Conservation (phyloP, 352 stramenopile genomes). For the Phytopythium litorale region DNA sequence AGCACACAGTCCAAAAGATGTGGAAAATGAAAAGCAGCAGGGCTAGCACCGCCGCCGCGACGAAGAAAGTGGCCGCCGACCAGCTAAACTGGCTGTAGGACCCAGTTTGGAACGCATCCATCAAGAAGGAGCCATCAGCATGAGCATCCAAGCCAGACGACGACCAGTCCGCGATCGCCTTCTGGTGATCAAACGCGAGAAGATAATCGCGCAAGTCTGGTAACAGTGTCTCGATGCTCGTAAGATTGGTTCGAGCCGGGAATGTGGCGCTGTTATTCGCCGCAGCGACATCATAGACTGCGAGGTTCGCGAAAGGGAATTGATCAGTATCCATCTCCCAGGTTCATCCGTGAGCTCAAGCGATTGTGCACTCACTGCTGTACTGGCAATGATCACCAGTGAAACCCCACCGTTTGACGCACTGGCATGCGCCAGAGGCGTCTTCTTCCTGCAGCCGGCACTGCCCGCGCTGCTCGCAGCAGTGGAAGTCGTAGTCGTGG, state of each 20-base stretch:
- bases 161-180: conserved; percentile 14
- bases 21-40: conserved; percentile 37
- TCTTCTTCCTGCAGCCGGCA: conserved; percentile 52
- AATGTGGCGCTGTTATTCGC: conserved; percentile 42
- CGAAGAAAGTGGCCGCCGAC: conserved; percentile 23
- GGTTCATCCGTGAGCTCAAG: neutral
- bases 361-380: conserved; percentile 34
- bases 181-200: conserved; percentile 34
- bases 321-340: neutral
- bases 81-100: conserved; percentile 53
- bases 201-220: conserved; percentile 50
- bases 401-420: conserved; percentile 63
- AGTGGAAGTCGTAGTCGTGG: conserved; percentile 64
- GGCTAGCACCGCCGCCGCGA: conserved; percentile 21
- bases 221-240: conserved; percentile 21
- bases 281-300: conserved; percentile 60
- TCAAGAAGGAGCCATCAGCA: conserved; percentile 9
- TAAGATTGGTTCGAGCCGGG: conserved; percentile 32
- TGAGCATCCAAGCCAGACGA: neutral
- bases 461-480: conserved; percentile 56
- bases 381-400: conserved; percentile 60
- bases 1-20: conserved; percentile 43
- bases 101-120: conserved; percentile 18
- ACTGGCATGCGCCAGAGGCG: conserved; percentile 55
- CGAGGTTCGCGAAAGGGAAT: neutral